Evolutionary conservation across 345 rosid genomes (phyloP).

Genomic region (Salix udensis): DNA sequence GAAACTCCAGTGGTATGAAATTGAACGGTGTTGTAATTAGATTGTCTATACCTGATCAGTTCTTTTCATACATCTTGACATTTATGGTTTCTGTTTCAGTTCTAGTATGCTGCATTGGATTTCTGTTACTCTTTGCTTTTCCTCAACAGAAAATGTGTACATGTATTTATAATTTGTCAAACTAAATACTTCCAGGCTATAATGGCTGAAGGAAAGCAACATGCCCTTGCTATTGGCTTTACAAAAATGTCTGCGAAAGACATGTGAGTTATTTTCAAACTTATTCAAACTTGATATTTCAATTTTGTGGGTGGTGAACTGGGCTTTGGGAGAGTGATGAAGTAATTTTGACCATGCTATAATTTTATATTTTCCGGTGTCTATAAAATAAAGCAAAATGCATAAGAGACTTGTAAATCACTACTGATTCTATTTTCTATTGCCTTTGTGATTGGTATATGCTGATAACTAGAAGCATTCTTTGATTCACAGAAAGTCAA

Average conservation of each 20-base stretch:
- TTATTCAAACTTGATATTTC: not conserved
- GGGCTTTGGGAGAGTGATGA: not conserved
- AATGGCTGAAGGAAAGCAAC: conserved; percentile 98
- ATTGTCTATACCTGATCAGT: not conserved
- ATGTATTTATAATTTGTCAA: conserved; percentile 13
- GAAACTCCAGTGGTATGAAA: conserved; percentile 88
- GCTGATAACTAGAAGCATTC: not conserved
- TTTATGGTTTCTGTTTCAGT: not conserved
- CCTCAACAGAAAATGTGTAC: not conserved
- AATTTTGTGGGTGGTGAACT: not conserved
- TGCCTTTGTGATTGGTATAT: not conserved
- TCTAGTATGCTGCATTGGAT: not conserved
- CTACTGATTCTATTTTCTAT: not conserved
- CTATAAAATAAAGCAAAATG: not conserved
- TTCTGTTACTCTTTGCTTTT: not conserved
- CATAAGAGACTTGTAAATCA: not conserved
- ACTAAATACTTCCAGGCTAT: conserved; percentile 55
- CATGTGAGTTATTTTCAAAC: conserved; percentile 56
- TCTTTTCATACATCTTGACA: not conserved
- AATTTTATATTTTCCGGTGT: not conserved
- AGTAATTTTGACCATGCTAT: not conserved
- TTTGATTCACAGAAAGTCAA: conserved; percentile 50
- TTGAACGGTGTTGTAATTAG: not conserved
- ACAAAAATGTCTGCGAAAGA: conserved; percentile 98
- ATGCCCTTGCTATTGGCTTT: conserved; percentile 95